These are phyloP conservation scores for Termitomyces sp. DNA, from an alignment of 768 basidiomycete genomes.

Conservation along the genomic window DNA sequence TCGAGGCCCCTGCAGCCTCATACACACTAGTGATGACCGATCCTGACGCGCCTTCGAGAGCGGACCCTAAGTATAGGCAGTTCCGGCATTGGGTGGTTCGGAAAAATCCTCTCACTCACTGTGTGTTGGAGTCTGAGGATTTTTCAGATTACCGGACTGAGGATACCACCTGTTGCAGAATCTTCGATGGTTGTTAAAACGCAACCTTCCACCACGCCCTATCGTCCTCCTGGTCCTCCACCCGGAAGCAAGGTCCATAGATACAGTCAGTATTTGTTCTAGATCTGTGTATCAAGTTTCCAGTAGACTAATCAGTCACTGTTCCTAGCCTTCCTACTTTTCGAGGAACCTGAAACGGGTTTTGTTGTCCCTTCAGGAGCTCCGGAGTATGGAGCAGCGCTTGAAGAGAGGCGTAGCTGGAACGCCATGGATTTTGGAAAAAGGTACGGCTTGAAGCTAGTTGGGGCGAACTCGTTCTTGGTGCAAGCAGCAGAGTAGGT, in stretches of 20 bases:
- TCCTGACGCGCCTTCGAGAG: slow-evolving; percentile 54
- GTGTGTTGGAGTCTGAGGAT: not conserved
- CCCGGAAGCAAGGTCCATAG: slow-evolving; percentile 52
- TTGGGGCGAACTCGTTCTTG: slow-evolving; percentile 57
- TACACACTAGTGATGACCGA: slow-evolving; percentile 59
- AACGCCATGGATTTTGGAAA: slow-evolving; percentile 50
- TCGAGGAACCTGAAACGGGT: slow-evolving; percentile 47
- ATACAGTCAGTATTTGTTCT: slow-evolving; percentile 41
- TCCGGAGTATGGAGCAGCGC: slow-evolving; percentile 40
- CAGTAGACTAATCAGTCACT: not conserved
- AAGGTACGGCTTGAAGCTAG: slow-evolving; percentile 47
- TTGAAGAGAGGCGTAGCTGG: slow-evolving; percentile 51
- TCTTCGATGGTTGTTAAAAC: slow-evolving; percentile 38
- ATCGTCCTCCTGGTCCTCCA: slow-evolving; percentile 53
- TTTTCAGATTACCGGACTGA: slow-evolving; percentile 32
- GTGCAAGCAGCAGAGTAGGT: slow-evolving; percentile 25
- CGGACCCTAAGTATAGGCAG: slow-evolving; percentile 43
- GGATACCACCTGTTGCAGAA: slow-evolving; percentile 21
- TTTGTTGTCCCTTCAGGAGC: slow-evolving; percentile 41
- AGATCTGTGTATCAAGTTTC: not conserved
- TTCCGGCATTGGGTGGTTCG: slow-evolving; percentile 57
- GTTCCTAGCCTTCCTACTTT: slow-evolving; percentile 48
- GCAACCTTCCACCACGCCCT: slow-evolving; percentile 48
- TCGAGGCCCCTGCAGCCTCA: slow-evolving; percentile 20
- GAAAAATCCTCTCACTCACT: not conserved